A percentile compares a stretch with the other conserved stretches of the same genome.
These are phyloP conservation scores for Capronia americana DNA, from an alignment of 2,329 filamentous ascomycete species.

Conservation along the genomic window DNA sequence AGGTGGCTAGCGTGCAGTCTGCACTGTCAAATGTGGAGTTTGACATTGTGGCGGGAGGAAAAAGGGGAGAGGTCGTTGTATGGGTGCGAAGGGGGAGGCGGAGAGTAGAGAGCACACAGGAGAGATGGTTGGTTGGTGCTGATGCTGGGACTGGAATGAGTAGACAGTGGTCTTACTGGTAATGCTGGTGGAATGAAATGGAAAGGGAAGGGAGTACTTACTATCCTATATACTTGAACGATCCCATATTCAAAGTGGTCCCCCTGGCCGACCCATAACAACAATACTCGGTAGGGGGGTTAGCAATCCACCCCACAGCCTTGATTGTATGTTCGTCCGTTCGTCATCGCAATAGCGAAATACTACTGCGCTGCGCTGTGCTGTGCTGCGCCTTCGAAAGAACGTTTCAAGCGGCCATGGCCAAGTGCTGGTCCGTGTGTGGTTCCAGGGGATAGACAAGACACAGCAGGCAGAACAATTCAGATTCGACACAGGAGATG, in stretches of 20 bases:
- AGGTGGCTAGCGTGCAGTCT: constrained; percentile 27
- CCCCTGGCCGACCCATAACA: neutral
- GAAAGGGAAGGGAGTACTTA: neutral
- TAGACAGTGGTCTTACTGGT: neutral
- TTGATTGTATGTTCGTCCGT: neutral
- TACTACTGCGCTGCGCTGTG: neutral
- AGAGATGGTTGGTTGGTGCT: neutral
- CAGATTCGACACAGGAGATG: neutral
- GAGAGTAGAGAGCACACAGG: neutral
- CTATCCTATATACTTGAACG: neutral
- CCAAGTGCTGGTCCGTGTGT: neutral
- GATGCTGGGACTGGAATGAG: neutral
- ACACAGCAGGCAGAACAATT: neutral
- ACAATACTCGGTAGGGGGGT: neutral
- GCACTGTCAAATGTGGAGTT: constrained; percentile 4
- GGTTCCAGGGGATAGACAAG: neutral
- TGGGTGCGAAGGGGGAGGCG: too few species aligned
- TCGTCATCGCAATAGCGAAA: neutral
- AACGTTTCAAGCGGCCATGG: constrained; percentile 1
- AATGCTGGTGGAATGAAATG: neutral
- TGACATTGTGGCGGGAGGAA: neutral
- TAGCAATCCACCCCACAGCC: neutral
- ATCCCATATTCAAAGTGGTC: neutral
- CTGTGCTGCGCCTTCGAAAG: constrained; percentile 7
- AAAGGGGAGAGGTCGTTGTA: neutral